phyloP scores from a whole-genome alignment of 2,329 filamentous ascomycete genomes.

The Dendryphion nanum region DNA sequence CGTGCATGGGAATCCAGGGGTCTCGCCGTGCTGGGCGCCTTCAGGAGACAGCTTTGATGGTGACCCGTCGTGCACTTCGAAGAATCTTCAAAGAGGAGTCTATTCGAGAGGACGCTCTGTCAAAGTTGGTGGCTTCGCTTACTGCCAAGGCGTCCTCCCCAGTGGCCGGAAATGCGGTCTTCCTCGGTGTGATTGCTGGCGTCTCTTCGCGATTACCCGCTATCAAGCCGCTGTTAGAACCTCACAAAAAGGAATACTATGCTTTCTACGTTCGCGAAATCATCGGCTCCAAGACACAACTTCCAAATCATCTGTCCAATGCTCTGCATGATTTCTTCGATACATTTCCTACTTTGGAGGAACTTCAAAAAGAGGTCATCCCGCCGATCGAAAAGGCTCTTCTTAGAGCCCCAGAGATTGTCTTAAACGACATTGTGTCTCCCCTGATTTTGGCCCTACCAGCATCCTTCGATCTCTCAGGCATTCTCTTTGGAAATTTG shows the following conservation, averaged over 20 bases:
- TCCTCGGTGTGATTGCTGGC: slow-evolving; percentile 83
- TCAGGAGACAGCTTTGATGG: slow-evolving; percentile 69
- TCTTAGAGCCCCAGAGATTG: slow-evolving; percentile 83
- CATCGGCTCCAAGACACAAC: slow-evolving; percentile 69
- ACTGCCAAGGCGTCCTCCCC: slow-evolving; percentile 66
- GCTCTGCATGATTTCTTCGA: slow-evolving; percentile 81
- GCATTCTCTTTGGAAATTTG: slow-evolving; percentile 67
- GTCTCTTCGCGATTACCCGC: slow-evolving; percentile 72
- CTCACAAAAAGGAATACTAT: slow-evolving; percentile 70
- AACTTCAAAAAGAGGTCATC: slow-evolving; percentile 72
- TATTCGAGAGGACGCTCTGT: slow-evolving; percentile 61
- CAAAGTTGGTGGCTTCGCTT: slow-evolving; percentile 63
- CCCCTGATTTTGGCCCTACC: slow-evolving; percentile 72
- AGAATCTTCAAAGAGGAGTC: slow-evolving; percentile 63
- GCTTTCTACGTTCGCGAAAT: slow-evolving; percentile 84
- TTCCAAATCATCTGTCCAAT: slow-evolving; percentile 70
- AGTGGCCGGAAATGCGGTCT: slow-evolving; percentile 67
- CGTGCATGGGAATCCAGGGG: slow-evolving; percentile 59
- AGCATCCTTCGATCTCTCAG: slow-evolving; percentile 71
- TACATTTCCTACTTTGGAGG: slow-evolving; percentile 69
- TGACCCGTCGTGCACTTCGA: slow-evolving; percentile 77
- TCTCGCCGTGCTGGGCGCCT: slow-evolving; percentile 51
- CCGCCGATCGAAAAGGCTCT: slow-evolving; percentile 86
- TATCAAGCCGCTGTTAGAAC: slow-evolving; percentile 61
- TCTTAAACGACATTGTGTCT: slow-evolving; percentile 75